phyloP scores from a whole-genome alignment of 2,329 filamentous ascomycete genomes.

The Rhytidhysteron rufulum region DNA sequence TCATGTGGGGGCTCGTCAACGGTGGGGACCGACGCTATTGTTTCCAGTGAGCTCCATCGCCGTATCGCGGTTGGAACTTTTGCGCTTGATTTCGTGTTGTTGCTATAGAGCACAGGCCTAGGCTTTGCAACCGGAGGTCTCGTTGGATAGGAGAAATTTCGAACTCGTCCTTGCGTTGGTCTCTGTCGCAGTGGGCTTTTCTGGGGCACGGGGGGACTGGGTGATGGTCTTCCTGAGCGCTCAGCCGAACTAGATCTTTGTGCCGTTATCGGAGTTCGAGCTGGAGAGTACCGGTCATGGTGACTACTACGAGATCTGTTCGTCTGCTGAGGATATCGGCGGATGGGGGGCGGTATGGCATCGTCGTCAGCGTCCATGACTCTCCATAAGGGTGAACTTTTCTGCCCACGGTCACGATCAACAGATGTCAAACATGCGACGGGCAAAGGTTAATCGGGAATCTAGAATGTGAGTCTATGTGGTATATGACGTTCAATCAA shows the following conservation, averaged over 20 bases:
- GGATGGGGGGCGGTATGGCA: slow-evolving; percentile 11
- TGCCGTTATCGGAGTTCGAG: slow-evolving; percentile 14
- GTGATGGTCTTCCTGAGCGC: slow-evolving; percentile 2
- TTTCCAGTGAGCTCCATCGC: slow-evolving; percentile 27
- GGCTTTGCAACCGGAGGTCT: background rate
- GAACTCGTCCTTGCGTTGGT: slow-evolving; percentile 9
- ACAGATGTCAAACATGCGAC: background rate
- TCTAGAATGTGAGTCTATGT: background rate
- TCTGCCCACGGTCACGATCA: background rate
- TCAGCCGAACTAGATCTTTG: slow-evolving; percentile 5
- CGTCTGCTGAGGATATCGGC: no score
- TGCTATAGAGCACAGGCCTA: slow-evolving; percentile 3
- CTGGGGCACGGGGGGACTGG: slow-evolving; percentile 7
- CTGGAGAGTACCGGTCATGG: slow-evolving; percentile 14
- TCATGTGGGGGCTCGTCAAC: slow-evolving; percentile 8
- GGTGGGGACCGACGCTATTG: slow-evolving; percentile 27
- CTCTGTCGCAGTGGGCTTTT: slow-evolving; percentile 18
- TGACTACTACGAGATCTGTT: no score
- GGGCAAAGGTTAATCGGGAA: background rate
- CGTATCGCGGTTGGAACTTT: slow-evolving; percentile 16
- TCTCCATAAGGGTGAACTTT: background rate
- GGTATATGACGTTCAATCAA: background rate
- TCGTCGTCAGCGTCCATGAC: slow-evolving; percentile 11
- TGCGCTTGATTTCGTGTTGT: slow-evolving; percentile 13
- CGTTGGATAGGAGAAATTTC: slow-evolving; percentile 5